These are phyloP conservation scores for Apostasia ramifera DNA, from an alignment of 106 monocot genomes.

Conservation along the genomic window DNA sequence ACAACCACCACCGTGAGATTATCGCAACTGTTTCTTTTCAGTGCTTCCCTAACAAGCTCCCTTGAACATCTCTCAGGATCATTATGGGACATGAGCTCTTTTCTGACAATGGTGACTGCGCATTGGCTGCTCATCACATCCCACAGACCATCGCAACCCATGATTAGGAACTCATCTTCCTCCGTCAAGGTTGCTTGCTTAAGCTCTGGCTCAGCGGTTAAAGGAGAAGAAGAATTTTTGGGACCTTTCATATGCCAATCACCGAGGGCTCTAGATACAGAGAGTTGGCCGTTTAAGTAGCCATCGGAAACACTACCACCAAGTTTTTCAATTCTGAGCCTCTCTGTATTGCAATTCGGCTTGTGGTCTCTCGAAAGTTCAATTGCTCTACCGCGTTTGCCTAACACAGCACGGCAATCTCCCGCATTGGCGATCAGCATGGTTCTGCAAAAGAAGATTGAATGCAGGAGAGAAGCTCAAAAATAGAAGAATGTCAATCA, in stretches of 20 bases:
- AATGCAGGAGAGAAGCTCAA: background rate
- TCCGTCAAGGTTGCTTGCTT: constrained; percentile 23
- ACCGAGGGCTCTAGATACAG: constrained; percentile 42
- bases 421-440: constrained; percentile 49
- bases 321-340: constrained; percentile 32
- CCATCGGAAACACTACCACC: constrained; percentile 37
- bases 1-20: constrained; percentile 36
- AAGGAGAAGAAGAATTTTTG: constrained; percentile 30
- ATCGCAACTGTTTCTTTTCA: constrained; percentile 33
- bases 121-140: constrained; percentile 60
- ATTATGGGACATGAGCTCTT: constrained; percentile 42
- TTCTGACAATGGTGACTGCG: constrained; percentile 39
- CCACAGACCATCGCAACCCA: constrained; percentile 49
- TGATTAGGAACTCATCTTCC: constrained; percentile 42
- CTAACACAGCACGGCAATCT: constrained; percentile 45
- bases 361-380: constrained; percentile 49
- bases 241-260: constrained; percentile 55
- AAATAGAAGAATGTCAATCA: background rate
- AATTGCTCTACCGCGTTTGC: constrained; percentile 39
- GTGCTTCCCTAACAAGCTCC: constrained; percentile 40
- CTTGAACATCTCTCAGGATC: constrained; percentile 37
- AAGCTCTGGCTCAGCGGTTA: constrained; percentile 44
- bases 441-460: constrained; percentile 12
- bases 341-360: constrained; percentile 36
- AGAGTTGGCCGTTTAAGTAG: constrained; percentile 44